Base-by-base conservation (phyloP, 148 eudicot genomes). In the Fagopyrum esculentum region DNA sequence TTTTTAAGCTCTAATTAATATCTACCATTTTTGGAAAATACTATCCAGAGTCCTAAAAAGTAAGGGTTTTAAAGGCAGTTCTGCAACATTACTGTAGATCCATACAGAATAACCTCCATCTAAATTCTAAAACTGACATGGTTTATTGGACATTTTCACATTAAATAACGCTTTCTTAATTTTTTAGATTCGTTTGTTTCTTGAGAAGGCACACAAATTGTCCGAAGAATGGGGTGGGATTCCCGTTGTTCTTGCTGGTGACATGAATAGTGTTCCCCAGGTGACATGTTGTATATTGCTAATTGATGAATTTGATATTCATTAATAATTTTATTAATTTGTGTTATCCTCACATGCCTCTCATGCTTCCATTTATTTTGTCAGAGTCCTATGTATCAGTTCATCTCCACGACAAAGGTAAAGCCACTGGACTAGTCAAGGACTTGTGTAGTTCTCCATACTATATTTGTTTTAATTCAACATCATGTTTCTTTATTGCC, bases 161-260 rank as follows among this genome's bases (percentile, higher is more conserved):
- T 74, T 56, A 16, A 35, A 56, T 22, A 29, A 35, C 15, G 4
- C 48, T 56, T 35, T 52, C 66, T 4, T 13, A 63, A 75, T 79
- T 29, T 78, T 72, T 66, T 74, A 90, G 94, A 72, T 90, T 40
- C 89, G 91, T 26, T 73, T 90, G 68, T 86, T 80, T 83, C 83
- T 90, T 50, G 86, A 86, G 81, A 82, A 81, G 87, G 96, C 96
- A 44, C 83, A 84, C 70, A 76, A 74, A 66, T 79, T 90, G 71
- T 87, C 92, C 63, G 64, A 81, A 70, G 84, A 80, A 71, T 90
- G 92, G 92, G 96, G 92, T 71, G 71, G 79, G 73, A 84, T 88
- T 75, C 96, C 96, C 66, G 79, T 85, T 71, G 73, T 90, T n/a
- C 90, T 90, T 80, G 87, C 88, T 81, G 96, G 96, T 57, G 96